Base-by-base conservation (phyloP, 345 rosid species). In the Lepidium aucheri region DNA sequence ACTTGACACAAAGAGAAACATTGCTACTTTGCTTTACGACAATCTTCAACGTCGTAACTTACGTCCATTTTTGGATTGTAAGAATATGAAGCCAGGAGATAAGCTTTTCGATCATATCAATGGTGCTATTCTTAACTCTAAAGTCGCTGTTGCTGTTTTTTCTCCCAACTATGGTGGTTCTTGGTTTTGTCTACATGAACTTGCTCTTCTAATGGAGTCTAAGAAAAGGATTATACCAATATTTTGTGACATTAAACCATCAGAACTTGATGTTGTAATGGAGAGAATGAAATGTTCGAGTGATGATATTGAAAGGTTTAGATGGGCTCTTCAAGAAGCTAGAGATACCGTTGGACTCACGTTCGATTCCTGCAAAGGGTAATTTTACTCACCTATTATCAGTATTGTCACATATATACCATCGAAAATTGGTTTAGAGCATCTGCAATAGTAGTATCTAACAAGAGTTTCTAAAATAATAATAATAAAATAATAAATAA, bases 61-160 rank as follows among this genome's bases (percentile, higher is more conserved):
- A 6, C 70, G 62, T 8, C 84, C 92, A 3, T 86, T 88, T 84
- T 56, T 89, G 78, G 96, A 88, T 55, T 73, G 74, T 76, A 88
- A 83, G 81, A 88, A 77, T 36, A 86, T 86, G 92, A 88, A 84
- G 46, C 96, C 92, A 0, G 96, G 96, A 0, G 92, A 89, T 52
- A 84, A 84, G 63, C 64, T 89, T 45, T 84, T 81, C 1, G 92
- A 89, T 50, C 73, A 83, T 58, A 89, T 86, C 45, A 73, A 86
- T 35, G 15, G 44, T 1, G 88, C 83, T 4, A 82, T 86, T 8
- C 65, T 58, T 11, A 53, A 63, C 46, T 88, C 90, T 15, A 84
- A 79, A 60, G 72, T 88, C 11, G 86, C 83, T 1, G 80, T 88
- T 0, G 38, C 96, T 0, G 84, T 88, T 8, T 83, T 88, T 38